Evolutionary conservation across 257 asterid genomes (phyloP).

Genomic region (Pogostemon cablin): DNA sequence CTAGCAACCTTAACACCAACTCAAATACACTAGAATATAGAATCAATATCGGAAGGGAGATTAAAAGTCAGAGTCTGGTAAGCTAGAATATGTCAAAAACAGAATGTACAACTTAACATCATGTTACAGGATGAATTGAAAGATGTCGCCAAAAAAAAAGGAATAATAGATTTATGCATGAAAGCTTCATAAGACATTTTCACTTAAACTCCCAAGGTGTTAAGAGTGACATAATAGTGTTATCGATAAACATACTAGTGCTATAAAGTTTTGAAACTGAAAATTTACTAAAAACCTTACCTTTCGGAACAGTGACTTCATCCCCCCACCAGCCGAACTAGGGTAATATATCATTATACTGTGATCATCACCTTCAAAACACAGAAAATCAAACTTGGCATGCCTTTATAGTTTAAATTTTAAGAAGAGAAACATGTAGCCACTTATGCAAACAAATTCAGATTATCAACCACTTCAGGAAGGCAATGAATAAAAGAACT

Average conservation of each 20-base stretch:
- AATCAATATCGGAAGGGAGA: not conserved
- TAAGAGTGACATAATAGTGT: slow-evolving; percentile 8
- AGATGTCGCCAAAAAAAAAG: too few species aligned
- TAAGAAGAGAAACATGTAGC: slow-evolving; percentile 28
- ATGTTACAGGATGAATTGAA: not conserved
- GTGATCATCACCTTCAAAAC: slow-evolving; percentile 87
- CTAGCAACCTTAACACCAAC: slow-evolving; percentile 3
- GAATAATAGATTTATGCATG: too few species aligned
- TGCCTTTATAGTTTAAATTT: slow-evolving; percentile 30
- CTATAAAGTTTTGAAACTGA: slow-evolving; percentile 9
- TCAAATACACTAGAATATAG: not conserved
- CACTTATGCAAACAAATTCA: slow-evolving; percentile 23
- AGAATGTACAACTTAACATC: slow-evolving; percentile 18
- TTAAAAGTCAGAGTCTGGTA: slow-evolving; percentile 4
- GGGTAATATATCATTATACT: slow-evolving; percentile 97
- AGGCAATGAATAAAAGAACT: not conserved
- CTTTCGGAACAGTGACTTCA: slow-evolving; percentile 95
- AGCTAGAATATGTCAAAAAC: slow-evolving; percentile 8
- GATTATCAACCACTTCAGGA: slow-evolving; percentile 6
- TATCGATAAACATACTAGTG: slow-evolving; percentile 5
- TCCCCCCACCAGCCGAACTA: slow-evolving; percentile 98
- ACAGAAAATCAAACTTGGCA: slow-evolving; percentile 36
- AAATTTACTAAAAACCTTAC: slow-evolving; percentile 42
- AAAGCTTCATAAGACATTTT: slow-evolving; percentile 5
- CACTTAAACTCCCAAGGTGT: slow-evolving; percentile 5